phyloP scores from a whole-genome alignment of 352 stramenopile species.

The Salisapilia sapeloensis region DNA sequence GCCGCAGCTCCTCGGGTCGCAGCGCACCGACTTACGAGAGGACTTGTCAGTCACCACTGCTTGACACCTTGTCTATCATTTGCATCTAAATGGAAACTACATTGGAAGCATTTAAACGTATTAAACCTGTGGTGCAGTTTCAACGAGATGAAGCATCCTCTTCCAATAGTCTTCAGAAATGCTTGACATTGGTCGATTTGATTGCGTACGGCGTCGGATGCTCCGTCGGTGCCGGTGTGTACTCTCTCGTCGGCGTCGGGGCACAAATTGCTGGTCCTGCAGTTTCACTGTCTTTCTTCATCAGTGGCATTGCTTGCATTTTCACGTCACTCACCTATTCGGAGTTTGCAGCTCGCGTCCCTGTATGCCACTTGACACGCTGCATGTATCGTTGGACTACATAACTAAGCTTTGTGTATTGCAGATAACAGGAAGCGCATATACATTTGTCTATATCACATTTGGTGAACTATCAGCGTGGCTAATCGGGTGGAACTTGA shows the following conservation, averaged over 20 bases:
- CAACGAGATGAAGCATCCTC: no score
- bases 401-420: neutral
- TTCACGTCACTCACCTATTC: constrained; percentile 86
- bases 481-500: constrained; percentile 88
- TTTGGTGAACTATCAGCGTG: constrained; percentile 80
- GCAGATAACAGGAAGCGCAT: constrained; percentile 77
- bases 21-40: no score
- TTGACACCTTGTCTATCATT: no score
- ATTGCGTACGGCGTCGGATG: constrained; percentile 84
- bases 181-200: constrained; percentile 56
- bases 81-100: no score
- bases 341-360: constrained; percentile 75
- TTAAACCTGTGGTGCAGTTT: no score
- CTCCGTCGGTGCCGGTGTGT: constrained; percentile 85
- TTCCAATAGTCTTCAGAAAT: constrained; percentile 57
- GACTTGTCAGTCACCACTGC: no score
- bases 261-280: constrained; percentile 71
- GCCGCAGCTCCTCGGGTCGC: no score
- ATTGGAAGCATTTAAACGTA: no score
- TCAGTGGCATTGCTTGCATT: constrained; percentile 77
- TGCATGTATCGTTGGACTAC: neutral
- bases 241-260: constrained; percentile 79
- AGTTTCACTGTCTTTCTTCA: constrained; percentile 83
- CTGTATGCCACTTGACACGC: constrained; percentile 13
- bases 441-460: constrained; percentile 82